phyloP scores from a whole-genome alignment of 495 filamentous ascomycete genomes.

The Glonium stellatum region DNA sequence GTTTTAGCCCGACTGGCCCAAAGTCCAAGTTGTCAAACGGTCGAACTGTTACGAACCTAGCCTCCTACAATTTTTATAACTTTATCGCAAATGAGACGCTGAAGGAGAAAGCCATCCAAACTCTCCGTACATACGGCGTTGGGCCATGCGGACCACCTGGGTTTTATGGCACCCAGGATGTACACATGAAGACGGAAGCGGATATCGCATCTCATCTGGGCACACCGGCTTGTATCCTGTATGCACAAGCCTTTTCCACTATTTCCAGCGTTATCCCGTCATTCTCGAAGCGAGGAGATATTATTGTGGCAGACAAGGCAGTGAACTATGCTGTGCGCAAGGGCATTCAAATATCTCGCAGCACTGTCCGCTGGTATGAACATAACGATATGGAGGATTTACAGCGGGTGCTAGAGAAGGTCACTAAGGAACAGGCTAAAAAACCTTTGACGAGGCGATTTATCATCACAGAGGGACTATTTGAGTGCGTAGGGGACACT shows the following conservation, averaged over 20 bases:
- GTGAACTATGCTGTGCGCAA: constrained; percentile 92
- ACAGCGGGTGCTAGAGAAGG: constrained; percentile 74
- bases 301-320: constrained; percentile 95
- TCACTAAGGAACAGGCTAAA: constrained; percentile 76
- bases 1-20: constrained; percentile 73
- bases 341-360: constrained; percentile 86
- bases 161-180: constrained; percentile 98
- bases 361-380: constrained; percentile 86
- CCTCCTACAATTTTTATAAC: constrained; percentile 95
- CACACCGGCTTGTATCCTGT: constrained; percentile 80
- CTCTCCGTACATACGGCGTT: constrained; percentile 89
- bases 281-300: constrained; percentile 93
- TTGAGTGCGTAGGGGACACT: constrained; percentile 84
- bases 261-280: constrained; percentile 91
- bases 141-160: constrained; percentile 93
- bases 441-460: constrained; percentile 90
- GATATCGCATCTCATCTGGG: constrained; percentile 88
- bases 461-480: constrained; percentile 92
- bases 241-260: constrained; percentile 91
- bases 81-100: constrained; percentile 84
- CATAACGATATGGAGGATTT: constrained; percentile 95
- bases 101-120: constrained; percentile 90
- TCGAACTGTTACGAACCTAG: constrained; percentile 83
- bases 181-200: constrained; percentile 93
- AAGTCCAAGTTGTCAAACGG: constrained; percentile 83